Conservation (phyloP, 2,329 filamentous ascomycete species). For the Fusarium sp. region DNA sequence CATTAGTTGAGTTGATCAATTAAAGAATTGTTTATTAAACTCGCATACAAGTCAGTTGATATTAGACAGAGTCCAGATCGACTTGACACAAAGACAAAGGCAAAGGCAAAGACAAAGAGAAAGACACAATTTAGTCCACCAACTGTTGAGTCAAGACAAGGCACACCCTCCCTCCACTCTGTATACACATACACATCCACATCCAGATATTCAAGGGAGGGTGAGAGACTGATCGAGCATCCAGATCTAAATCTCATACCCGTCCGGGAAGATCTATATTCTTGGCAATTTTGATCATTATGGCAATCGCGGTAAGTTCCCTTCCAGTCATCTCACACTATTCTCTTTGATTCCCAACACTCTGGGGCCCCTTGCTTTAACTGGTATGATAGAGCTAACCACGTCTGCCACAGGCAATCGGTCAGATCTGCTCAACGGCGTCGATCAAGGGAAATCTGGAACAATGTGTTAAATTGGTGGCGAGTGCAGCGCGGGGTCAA, state of each 20-base stretch:
- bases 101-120: background rate
- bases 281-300: conserved; percentile 28
- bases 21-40: conserved; percentile 7
- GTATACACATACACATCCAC: background rate
- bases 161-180: conserved; percentile 4
- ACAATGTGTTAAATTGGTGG: conserved; percentile 80
- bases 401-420: conserved; percentile 75
- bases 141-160: conserved; percentile 8
- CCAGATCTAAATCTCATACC: conserved; percentile 24
- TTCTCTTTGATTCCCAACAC: conserved; percentile 3
- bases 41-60: background rate
- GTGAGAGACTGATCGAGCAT: conserved; percentile 3
- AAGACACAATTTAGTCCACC: conserved; percentile 1
- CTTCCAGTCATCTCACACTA: background rate
- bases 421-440: conserved; percentile 89
- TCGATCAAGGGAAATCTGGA: conserved; percentile 84
- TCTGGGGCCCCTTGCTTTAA: conserved; percentile 31
- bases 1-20: background rate
- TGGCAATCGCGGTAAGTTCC: conserved; percentile 49
- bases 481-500: conserved; percentile 80
- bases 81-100: conserved; percentile 8
- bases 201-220: conserved; percentile 19
- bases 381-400: conserved; percentile 31
- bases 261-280: conserved; percentile 8
- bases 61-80: conserved; percentile 1